Conservation (phyloP, 2,329 filamentous ascomycete species). For the Lomentospora prolificans region DNA sequence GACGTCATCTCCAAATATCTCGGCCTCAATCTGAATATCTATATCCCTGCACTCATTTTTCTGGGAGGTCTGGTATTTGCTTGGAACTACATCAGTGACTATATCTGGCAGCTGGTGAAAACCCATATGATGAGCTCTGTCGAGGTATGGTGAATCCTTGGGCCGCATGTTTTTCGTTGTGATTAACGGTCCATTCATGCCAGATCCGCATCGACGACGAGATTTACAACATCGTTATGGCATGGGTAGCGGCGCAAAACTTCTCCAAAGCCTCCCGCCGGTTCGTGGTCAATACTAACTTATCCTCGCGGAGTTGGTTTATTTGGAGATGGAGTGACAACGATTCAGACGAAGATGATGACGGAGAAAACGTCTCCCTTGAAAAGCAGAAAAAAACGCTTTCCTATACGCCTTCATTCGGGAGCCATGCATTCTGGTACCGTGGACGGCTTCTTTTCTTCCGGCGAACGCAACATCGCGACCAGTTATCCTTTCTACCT, state of each 20-base stretch:
- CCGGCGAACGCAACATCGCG: constrained; percentile 37
- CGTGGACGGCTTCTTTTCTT: constrained; percentile 48
- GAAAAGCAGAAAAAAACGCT: constrained; percentile 20
- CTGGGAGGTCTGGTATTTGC: constrained; percentile 37
- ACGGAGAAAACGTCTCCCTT: constrained; percentile 19
- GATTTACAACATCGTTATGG: constrained; percentile 63
- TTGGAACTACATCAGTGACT: constrained; percentile 42
- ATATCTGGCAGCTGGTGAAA: constrained; percentile 37
- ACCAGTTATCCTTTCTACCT: constrained; percentile 23
- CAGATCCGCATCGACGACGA: constrained; percentile 57
- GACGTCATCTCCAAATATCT: constrained; percentile 44
- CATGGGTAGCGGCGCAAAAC: constrained; percentile 53
- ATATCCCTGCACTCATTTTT: constrained; percentile 47
- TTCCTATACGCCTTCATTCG: constrained; percentile 57
- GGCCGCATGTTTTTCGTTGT: background rate
- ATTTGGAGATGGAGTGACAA: constrained; percentile 33
- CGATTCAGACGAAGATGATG: constrained; percentile 33
- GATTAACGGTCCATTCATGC: background rate
- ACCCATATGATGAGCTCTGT: constrained; percentile 54
- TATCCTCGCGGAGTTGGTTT: constrained; percentile 42
- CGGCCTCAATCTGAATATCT: constrained; percentile 51
- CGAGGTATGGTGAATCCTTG: constrained; percentile 22
- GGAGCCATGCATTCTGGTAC: constrained; percentile 61
- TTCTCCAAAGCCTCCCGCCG: constrained; percentile 50
- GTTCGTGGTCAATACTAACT: constrained; percentile 55